Percentiles rank a stretch among this genome's conserved stretches.
These are phyloP conservation scores for Venturia effusa DNA, from an alignment of 2,329 filamentous ascomycete genomes.

Conservation along the genomic window DNA sequence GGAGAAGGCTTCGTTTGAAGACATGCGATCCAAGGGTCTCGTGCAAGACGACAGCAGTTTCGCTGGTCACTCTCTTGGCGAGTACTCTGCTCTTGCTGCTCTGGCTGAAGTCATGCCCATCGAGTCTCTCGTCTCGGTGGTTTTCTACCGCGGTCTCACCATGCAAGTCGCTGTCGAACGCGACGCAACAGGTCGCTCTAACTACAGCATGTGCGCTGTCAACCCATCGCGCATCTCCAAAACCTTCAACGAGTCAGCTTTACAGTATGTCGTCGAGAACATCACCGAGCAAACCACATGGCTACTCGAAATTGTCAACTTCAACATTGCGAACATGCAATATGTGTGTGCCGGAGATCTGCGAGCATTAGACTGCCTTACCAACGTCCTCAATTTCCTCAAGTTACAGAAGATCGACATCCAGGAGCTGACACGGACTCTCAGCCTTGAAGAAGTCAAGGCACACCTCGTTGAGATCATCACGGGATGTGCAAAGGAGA, in stretches of 20 bases:
- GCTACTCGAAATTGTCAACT: constrained; percentile 98
- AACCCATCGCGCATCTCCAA: constrained; percentile 97
- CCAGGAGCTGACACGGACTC: constrained; percentile 75
- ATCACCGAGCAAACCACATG: constrained; percentile 89
- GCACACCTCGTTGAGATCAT: constrained; percentile 85
- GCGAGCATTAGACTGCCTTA: constrained; percentile 53
- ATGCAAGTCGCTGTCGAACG: constrained; percentile 99
- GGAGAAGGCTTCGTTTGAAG: constrained; percentile 99
- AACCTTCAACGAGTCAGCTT: constrained; percentile 95
- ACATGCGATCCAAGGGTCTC: constrained; percentile 95
- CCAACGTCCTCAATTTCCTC: constrained; percentile 83
- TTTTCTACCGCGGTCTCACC: constrained; percentile 96
- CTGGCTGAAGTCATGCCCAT: constrained; percentile 99
- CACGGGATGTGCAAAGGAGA: constrained; percentile 74
- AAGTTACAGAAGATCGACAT: constrained; percentile 98
- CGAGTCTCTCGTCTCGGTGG: constrained; percentile 92
- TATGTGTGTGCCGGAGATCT: constrained; percentile 59
- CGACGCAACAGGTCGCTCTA: constrained; percentile 82
- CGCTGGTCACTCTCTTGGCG: constrained; percentile 92
- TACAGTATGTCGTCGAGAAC: constrained; percentile 94
- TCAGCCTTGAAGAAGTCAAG: constrained; percentile 85
- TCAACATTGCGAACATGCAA: constrained; percentile 63
- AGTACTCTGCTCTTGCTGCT: constrained; percentile 94
- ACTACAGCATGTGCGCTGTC: constrained; percentile 99
- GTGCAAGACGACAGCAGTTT: constrained; percentile 96